Base-by-base conservation (phyloP, 2,329 filamentous ascomycete genomes). In the Epichloe gansuensis region DNA sequence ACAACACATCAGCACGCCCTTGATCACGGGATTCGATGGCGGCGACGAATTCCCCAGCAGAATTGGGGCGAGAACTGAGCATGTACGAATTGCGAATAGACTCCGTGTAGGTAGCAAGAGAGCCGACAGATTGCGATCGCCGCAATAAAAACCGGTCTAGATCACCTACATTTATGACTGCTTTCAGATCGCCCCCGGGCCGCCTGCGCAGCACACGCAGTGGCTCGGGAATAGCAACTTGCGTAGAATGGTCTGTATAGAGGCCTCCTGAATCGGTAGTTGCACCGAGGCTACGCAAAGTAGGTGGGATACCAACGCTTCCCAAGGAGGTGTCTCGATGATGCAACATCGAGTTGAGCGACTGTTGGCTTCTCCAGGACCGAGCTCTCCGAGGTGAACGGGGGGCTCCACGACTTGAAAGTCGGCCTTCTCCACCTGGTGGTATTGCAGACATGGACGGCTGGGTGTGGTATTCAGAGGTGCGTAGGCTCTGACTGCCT, bases 161-260 rank as follows among this genome's bases (percentile, higher is more conserved):
- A 35, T 87, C 82, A 41, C 77, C 77, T 34, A 84, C 78, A 54
- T 83, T 84, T 17, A 75, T 76, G 39, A 79, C 84, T 15, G 82
- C 84, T 55, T 84, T 78, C 47, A 93, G 68, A 63, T 91, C 82
- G 36, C 87, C 86, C 47, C 87, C 87, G 6, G 86, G 87, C 13
- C 83, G 76, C 62, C 87, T 74, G 54, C 87, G 77, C 55, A 93
- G 74, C 42, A 84, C 74, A 44, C 82, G 78, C 6, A 78, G 67
- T n/a, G 80, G 80, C 21, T 70, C 68, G 1, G 77, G 74, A 47
- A 74, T 64, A 2, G 73, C 49, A 8, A 57, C 54, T 50, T 54
- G 60, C 6, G 56, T 69, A 6, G 72, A 71, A 0, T 73, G 61
- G 4, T 71, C 73, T 5, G 69, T 69, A 23, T 74, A 68, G 2